Percentiles rank a stretch among this genome's conserved stretches.
Evolutionary conservation across 768 basidiomycete species (phyloP).

Genomic region (Cyclocybe cylindracea): DNA sequence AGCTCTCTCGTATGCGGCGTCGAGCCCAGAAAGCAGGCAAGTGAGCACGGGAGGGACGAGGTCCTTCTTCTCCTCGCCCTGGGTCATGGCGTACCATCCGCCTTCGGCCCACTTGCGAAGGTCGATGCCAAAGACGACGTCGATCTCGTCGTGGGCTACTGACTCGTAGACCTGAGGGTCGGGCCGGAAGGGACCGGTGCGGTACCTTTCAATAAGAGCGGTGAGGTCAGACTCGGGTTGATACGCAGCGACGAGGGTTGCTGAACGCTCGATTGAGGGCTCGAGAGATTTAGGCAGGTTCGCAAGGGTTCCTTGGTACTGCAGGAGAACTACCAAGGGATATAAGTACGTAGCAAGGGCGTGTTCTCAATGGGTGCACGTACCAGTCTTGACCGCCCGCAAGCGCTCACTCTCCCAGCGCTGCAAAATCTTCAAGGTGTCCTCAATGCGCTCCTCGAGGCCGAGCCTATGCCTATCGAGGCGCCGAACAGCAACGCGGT

Average conservation of each 20-base stretch:
- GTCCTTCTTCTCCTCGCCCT: slow-evolving; percentile 60
- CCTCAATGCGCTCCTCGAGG: slow-evolving; percentile 85
- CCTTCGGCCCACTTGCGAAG: slow-evolving; percentile 89
- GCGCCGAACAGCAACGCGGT: slow-evolving; percentile 77
- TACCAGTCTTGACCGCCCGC: slow-evolving; percentile 82
- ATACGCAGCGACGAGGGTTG: slow-evolving; percentile 78
- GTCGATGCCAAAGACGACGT: slow-evolving; percentile 91
- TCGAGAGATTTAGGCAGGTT: slow-evolving; percentile 71
- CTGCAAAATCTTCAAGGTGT: slow-evolving; percentile 77
- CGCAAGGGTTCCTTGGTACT: slow-evolving; percentile 81
- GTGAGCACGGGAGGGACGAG: slow-evolving; percentile 73
- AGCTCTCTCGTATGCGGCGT: slow-evolving; percentile 60
- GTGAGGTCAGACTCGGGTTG: slow-evolving; percentile 86
- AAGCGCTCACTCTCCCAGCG: slow-evolving; percentile 85
- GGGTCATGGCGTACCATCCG: slow-evolving; percentile 62
- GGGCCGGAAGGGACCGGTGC: slow-evolving; percentile 92
- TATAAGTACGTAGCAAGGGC: neutral
- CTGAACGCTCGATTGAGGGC: slow-evolving; percentile 65
- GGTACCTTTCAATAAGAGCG: slow-evolving; percentile 88
- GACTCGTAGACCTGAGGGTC: slow-evolving; percentile 85
- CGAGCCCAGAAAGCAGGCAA: slow-evolving; percentile 64
- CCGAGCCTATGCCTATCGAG: slow-evolving; percentile 84
- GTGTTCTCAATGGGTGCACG: neutral
- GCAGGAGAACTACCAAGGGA: slow-evolving; percentile 61
- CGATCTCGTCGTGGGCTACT: slow-evolving; percentile 77